A percentile compares a stretch with the other conserved stretches of the same genome.
Evolutionary conservation across 2,329 filamentous ascomycete genomes (phyloP).

Genomic region (Ophiostoma piceae): DNA sequence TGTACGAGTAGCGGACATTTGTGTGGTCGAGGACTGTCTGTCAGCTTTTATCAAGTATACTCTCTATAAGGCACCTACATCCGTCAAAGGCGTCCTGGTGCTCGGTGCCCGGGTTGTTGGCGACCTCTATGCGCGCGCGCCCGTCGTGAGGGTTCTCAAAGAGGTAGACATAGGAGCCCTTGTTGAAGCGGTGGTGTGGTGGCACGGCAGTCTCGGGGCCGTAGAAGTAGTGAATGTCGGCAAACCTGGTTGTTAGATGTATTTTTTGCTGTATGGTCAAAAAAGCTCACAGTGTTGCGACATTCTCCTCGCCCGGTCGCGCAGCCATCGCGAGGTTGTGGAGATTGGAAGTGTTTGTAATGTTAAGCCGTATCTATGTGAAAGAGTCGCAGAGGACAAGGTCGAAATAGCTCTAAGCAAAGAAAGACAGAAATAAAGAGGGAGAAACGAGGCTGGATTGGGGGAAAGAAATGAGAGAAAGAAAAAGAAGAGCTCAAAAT

Average conservation of each 20-base stretch:
- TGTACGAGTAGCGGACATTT: conserved; percentile 64
- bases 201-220: conserved; percentile 60
- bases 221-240: conserved; percentile 75
- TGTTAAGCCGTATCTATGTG: not conserved
- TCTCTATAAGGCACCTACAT: conserved; percentile 44
- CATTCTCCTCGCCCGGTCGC: conserved; percentile 44
- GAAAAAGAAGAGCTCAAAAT: not conserved
- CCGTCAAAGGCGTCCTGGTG: conserved; percentile 77
- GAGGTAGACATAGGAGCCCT: conserved; percentile 72
- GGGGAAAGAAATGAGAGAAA: not conserved
- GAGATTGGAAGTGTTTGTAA: too few relatives aligned
- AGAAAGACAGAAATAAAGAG: not conserved
- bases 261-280: too few relatives aligned
- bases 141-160: conserved; percentile 67
- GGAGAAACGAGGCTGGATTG: not conserved
- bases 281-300: conserved; percentile 42
- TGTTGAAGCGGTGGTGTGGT: conserved; percentile 75
- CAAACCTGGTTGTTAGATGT: conserved; percentile 51
- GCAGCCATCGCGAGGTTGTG: conserved; percentile 37
- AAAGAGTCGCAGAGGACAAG: not conserved
- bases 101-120: conserved; percentile 66
- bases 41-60: not conserved
- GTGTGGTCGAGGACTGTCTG: conserved; percentile 59
- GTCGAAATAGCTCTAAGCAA: not conserved
- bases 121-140: conserved; percentile 67